Base-by-base conservation (phyloP, 805 yeast genomes). In the Debaryomyces castellii region DNA sequence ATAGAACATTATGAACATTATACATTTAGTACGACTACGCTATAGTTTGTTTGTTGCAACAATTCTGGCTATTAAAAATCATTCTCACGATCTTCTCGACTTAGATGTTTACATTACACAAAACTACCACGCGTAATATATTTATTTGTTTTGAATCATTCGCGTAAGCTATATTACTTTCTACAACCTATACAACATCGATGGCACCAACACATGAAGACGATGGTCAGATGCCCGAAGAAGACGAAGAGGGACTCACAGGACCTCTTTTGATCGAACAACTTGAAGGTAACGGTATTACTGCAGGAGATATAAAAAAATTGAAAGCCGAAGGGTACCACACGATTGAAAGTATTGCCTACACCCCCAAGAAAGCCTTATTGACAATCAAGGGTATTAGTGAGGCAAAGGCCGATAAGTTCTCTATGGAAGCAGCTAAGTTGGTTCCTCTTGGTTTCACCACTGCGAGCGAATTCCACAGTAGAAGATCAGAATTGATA, bases 361-460 rank as follows among this genome's bases (percentile, higher is more conserved):
- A 89, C 59, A 89, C 97, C 5, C 96, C 97, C 16, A 86, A 87
- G 59, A 85, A 92, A 55, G 82, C 80, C 5, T 72, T 92, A 36
- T 67, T 88, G 36, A 77, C 78, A 6, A 87, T 94, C 33, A 90
- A 89, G 63, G 99, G 99, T 38, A 90, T 94, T 28, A 87, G 96
- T 9, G 99, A 94, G 60, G 92, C 92, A 43, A 94, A 94, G 63
- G 97, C 97, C 1, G 97, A 89, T 57, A 82, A 83, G 53, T 71
- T 94, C 42, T 71, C 91, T 41, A 76, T 76, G 36, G 97, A 89
- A 57, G 97, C 98, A 0, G 78, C 92, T 33, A 83, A 87, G 57
- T 69, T 83, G 40, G 97, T 92, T 2, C 97, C 96, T 6, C 80
- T 94, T 84, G 99, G 99, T 0, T 94, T 94, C 71, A 92, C 97